phyloP scores from a whole-genome alignment of 257 asterid species.

The Fraxinus excelsior region DNA sequence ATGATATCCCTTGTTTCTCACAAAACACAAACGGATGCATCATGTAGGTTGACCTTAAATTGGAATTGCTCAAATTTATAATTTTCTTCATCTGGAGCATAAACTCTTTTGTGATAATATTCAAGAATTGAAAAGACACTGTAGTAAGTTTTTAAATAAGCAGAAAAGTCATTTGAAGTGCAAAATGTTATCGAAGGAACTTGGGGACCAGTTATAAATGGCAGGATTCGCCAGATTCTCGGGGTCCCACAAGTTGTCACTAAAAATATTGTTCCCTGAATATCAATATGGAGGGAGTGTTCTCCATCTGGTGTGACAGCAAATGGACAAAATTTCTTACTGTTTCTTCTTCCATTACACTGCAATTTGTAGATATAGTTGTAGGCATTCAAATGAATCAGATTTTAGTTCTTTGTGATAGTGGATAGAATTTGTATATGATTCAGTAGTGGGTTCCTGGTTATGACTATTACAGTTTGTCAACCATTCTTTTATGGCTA shows the following conservation, averaged over 20 bases:
- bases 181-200: not conserved
- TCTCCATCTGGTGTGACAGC: not conserved
- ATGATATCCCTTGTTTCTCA: not conserved
- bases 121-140: not conserved
- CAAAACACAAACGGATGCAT: not conserved
- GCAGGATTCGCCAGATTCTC: not conserved
- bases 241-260: not conserved
- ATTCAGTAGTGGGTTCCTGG: not conserved
- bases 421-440: not conserved
- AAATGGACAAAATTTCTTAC: not conserved
- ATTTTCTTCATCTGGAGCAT: not conserved
- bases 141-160: not conserved
- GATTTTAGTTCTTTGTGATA: not conserved
- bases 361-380: not conserved
- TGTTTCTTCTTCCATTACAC: not conserved
- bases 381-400: not conserved
- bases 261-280: not conserved
- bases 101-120: not conserved
- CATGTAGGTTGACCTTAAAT: not conserved
- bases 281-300: not conserved
- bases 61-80: not conserved
- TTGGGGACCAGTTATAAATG: not conserved
- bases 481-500: not conserved
- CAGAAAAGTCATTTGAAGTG: not conserved
- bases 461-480: not conserved